phyloP scores from a whole-genome alignment of 2,329 filamentous ascomycete genomes.

The Cordyceps militaris region DNA sequence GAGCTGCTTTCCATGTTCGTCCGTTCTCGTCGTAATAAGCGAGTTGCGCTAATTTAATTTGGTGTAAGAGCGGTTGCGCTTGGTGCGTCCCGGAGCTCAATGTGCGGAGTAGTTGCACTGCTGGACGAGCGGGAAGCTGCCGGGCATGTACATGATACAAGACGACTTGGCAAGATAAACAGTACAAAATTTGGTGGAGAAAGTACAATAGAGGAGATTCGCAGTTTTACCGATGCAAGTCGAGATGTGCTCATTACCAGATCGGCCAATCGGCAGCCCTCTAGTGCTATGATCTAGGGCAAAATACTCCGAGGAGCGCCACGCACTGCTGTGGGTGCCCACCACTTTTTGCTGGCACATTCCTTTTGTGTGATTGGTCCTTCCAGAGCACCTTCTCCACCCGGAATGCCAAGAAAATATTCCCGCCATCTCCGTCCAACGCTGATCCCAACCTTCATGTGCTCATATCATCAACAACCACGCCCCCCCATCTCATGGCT shows the following conservation, averaged over 20 bases:
- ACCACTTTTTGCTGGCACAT: no score
- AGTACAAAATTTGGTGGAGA: not conserved
- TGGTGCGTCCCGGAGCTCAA: no score
- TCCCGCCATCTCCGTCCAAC: not conserved
- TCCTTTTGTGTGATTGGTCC: no score
- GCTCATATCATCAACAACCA: not conserved
- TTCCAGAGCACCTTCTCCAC: not conserved
- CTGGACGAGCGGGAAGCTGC: not conserved
- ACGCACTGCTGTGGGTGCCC: no score
- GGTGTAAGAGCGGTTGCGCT: not conserved
- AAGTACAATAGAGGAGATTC: not conserved
- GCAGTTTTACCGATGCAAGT: not conserved
- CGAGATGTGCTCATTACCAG: not conserved
- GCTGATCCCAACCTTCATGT: not conserved
- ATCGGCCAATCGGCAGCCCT: not conserved
- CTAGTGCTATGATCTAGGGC: not conserved
- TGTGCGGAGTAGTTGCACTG: not conserved
- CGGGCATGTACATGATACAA: not conserved
- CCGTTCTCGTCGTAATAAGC: not conserved
- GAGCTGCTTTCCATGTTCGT: not conserved
- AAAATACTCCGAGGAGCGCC: not conserved
- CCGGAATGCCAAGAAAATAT: not conserved
- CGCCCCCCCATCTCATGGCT: not conserved
- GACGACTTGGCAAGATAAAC: not conserved
- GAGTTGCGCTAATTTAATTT: not conserved